Evolutionary conservation across 805 yeast genomes (phyloP).

Genomic region (Ogataea glucozyma): DNA sequence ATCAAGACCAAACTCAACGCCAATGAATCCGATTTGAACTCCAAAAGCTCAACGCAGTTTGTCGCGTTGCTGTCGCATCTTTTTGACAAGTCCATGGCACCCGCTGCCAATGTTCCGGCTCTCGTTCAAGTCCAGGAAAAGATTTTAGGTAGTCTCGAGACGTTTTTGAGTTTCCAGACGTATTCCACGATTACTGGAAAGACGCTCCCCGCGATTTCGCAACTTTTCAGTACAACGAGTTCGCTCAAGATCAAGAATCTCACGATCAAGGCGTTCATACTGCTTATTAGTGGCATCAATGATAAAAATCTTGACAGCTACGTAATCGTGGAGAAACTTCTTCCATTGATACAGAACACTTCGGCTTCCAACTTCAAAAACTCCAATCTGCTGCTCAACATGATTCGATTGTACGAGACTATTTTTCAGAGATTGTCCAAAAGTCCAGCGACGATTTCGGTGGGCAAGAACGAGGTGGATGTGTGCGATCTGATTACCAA

Average conservation of each 20-base stretch:
- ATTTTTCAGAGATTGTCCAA: constrained; percentile 31
- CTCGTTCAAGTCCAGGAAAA: constrained; percentile 36
- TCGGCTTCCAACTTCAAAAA: constrained; percentile 35
- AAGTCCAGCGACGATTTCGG: constrained; percentile 25
- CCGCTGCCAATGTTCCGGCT: constrained; percentile 17
- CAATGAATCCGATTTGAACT: constrained; percentile 23
- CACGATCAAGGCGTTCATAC: constrained; percentile 60
- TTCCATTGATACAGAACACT: constrained; percentile 64
- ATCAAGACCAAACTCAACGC: constrained; percentile 34
- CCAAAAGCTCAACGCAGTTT: constrained; percentile 29
- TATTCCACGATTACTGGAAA: constrained; percentile 66
- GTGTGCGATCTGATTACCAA: constrained; percentile 33
- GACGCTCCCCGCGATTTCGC: constrained; percentile 71
- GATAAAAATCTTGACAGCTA: constrained; percentile 67
- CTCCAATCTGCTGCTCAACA: constrained; percentile 31
- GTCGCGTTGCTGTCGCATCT: constrained; percentile 33
- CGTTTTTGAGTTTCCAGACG: constrained; percentile 37
- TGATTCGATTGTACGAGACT: constrained; percentile 32
- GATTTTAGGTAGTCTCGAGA: constrained; percentile 30
- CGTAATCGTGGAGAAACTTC: constrained; percentile 69
- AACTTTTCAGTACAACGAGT: constrained; percentile 80
- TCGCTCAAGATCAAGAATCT: constrained; percentile 75
- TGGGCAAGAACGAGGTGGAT: constrained; percentile 27
- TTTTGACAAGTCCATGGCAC: constrained; percentile 34
- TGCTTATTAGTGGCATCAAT: constrained; percentile 43